A percentile compares a stretch with the other conserved stretches of the same genome.
phyloP scores from a whole-genome alignment of 345 rosid genomes.

The Streptanthus diversifolius region DNA sequence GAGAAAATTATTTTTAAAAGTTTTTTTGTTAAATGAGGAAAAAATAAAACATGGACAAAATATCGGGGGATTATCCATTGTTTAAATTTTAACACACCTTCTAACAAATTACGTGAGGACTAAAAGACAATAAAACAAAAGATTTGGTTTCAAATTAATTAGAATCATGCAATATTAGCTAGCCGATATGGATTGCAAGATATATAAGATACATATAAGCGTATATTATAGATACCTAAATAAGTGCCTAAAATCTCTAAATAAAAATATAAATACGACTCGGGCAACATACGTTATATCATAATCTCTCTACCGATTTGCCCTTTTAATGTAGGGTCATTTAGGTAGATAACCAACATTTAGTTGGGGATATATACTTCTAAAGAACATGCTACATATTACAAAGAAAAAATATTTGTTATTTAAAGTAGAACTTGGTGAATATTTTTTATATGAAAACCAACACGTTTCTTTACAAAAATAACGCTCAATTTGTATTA shows the following conservation, averaged over 20 bases:
- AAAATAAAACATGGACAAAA: conserved; percentile 5
- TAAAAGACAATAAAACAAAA: not conserved
- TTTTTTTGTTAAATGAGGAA: not conserved
- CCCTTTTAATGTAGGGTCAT: not conserved
- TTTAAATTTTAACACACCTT: conserved; percentile 2
- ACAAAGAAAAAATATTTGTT: too few relatives aligned
- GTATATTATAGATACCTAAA: not conserved
- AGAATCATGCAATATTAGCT: not conserved
- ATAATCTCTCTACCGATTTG: not conserved
- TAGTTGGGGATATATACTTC: not conserved
- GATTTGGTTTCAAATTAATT: not conserved
- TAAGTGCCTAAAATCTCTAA: not conserved
- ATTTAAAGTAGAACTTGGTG: not conserved
- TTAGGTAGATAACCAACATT: not conserved
- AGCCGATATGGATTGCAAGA: not conserved
- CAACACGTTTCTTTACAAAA: not conserved
- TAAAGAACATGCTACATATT: not conserved
- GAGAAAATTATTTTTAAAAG: not conserved
- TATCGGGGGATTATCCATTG: not conserved
- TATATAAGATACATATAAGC: not conserved
- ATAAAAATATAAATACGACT: not conserved
- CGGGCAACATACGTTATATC: not conserved
- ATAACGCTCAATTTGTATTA: not conserved
- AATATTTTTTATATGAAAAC: not conserved
- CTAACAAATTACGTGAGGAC: not conserved